Evolutionary conservation across 176 grass and related monocot species (phyloP).

Genomic region (Paspalum notatum): DNA sequence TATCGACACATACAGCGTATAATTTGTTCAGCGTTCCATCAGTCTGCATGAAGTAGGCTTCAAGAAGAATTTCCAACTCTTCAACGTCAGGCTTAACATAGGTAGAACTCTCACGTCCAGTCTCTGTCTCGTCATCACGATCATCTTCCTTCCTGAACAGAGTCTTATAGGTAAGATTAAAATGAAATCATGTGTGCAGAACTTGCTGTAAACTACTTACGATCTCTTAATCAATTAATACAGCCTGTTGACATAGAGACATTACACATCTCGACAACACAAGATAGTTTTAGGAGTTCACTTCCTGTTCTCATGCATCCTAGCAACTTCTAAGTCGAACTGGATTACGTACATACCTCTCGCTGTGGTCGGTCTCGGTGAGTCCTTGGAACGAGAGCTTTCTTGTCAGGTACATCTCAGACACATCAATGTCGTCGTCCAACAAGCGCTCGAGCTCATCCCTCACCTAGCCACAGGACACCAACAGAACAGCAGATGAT

Average conservation of each 20-base stretch:
- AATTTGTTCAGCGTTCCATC: constrained; percentile 67
- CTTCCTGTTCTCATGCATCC: background rate
- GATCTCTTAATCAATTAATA: too few relatives aligned
- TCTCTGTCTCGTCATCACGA: constrained; percentile 16
- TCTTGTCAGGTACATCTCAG: constrained; percentile 64
- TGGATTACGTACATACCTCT: constrained; percentile 36
- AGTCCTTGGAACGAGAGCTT: constrained; percentile 50
- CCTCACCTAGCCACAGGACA: constrained; percentile 43
- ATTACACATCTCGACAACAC: background rate
- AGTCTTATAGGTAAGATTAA: background rate
- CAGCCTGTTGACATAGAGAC: too few relatives aligned
- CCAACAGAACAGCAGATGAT: constrained; percentile 13
- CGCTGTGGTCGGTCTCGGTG: constrained; percentile 29
- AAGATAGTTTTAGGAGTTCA: background rate
- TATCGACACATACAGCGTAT: constrained; percentile 47
- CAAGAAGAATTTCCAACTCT: constrained; percentile 67
- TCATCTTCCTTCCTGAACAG: constrained; percentile 45
- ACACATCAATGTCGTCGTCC: constrained; percentile 65
- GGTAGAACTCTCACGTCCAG: constrained; percentile 32
- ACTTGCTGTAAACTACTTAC: background rate
- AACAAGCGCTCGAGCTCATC: constrained; percentile 75
- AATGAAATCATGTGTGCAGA: background rate
- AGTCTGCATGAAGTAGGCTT: constrained; percentile 70
- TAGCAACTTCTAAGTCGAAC: background rate
- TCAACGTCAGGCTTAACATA: constrained; percentile 55